phyloP scores from a whole-genome alignment of 2,329 filamentous ascomycete genomes.

The Ophiostoma sp. region DNA sequence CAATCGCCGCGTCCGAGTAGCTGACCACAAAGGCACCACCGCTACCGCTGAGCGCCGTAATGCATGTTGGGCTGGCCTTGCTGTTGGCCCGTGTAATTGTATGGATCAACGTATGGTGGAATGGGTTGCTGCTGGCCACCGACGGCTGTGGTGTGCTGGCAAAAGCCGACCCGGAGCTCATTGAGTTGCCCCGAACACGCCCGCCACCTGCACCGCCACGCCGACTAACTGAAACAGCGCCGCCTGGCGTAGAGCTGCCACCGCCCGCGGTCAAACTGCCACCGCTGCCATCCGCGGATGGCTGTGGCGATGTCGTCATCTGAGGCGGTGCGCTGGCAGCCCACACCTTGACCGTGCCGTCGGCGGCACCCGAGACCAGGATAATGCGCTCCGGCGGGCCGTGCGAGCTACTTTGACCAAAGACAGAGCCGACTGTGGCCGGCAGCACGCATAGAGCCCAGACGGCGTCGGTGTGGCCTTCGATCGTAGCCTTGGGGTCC shows the following conservation, averaged over 20 bases:
- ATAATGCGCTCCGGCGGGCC: conserved; percentile 81
- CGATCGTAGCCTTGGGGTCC: conserved; percentile 88
- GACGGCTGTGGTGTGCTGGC: conserved; percentile 86
- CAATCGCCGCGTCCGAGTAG: conserved; percentile 81
- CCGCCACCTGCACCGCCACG: conserved; percentile 57
- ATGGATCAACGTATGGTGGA: conserved; percentile 82
- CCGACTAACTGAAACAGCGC: conserved; percentile 42
- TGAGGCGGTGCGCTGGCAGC: conserved; percentile 88
- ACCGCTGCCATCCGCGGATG: conserved; percentile 30
- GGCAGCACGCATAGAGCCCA: conserved; percentile 94
- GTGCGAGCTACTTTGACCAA: conserved; percentile 68
- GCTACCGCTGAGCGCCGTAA: conserved; percentile 75
- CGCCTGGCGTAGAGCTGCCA: background rate
- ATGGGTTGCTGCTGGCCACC: conserved; percentile 76
- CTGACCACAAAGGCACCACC: conserved; percentile 91
- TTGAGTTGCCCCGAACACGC: conserved; percentile 81
- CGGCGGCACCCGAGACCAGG: conserved; percentile 84
- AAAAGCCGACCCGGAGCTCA: conserved; percentile 90
- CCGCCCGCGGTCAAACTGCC: background rate
- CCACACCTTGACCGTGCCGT: conserved; percentile 90
- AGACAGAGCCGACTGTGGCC: conserved; percentile 71
- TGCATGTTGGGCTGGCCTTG: conserved; percentile 78
- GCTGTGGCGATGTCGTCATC: conserved; percentile 51
- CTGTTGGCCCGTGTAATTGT: conserved; percentile 67
- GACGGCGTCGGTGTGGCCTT: conserved; percentile 91